A percentile compares a stretch with the other conserved stretches of the same genome.
Conservation (phyloP, 371 early-diverging fungal genomes). For the Mortierella sp. region DNA sequence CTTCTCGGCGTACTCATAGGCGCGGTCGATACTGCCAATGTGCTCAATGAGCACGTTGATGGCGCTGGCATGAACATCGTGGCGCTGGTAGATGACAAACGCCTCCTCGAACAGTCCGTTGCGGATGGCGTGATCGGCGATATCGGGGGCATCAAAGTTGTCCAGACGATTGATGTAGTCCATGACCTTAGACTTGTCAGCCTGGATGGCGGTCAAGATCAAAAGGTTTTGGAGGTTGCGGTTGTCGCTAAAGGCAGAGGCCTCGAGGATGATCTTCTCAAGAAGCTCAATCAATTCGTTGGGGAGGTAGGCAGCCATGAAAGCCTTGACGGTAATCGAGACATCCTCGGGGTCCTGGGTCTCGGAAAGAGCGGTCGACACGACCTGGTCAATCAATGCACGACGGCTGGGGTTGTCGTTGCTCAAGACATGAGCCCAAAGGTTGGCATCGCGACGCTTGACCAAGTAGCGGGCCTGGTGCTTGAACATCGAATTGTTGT, state of each 20-base stretch:
- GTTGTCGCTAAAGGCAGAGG: constrained; percentile 94
- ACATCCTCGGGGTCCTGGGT: constrained; percentile 98
- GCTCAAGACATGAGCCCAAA: constrained; percentile 91
- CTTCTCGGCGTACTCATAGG: constrained; percentile 94
- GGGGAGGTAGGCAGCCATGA: constrained; percentile 96
- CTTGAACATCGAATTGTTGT: constrained; percentile 98
- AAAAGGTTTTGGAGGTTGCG: constrained; percentile 96
- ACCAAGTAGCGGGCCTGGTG: constrained; percentile 98
- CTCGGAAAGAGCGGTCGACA: constrained; percentile 92
- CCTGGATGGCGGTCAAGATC: constrained; percentile 97
- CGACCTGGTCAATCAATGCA: constrained; percentile 92
- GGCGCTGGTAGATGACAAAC: constrained; percentile 94
- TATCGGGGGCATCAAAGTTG: constrained; percentile 96
- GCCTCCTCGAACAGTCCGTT: constrained; percentile 95
- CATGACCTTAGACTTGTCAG: constrained; percentile 92
- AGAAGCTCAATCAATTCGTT: constrained; percentile 96
- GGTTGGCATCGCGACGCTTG: constrained; percentile 84
- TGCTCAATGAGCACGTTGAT: constrained; percentile 93
- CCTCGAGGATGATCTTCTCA: constrained; percentile 96
- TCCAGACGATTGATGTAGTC: constrained; percentile 94
- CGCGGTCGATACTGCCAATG: constrained; percentile 94
- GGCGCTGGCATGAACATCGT: constrained; percentile 89
- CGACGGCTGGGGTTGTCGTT: constrained; percentile 87
- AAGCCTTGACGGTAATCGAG: constrained; percentile 96
- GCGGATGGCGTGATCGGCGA: constrained; percentile 94